Evolutionary conservation across 2,329 filamentous ascomycete species (phyloP), one percentile per base, ranked within the genome.

Genomic region (Sporothrix euskadiensis): DNA sequence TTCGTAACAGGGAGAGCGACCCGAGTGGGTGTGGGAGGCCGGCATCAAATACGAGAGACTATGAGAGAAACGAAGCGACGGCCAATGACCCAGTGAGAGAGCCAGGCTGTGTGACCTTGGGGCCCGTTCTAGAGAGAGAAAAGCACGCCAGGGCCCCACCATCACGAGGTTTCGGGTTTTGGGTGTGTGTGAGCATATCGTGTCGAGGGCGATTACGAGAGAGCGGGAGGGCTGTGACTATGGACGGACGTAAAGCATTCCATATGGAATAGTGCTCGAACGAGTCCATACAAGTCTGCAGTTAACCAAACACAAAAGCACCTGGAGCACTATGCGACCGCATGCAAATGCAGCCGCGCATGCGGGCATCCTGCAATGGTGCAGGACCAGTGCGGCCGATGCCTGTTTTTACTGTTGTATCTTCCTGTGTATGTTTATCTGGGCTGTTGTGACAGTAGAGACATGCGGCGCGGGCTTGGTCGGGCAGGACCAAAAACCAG

Each of bases 141-240:
- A 22, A 30, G 44, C 44, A 49, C 44, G 44, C 16, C 65, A 69
- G 44, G 26, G 44, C 44, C 44, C 65, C 65, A 52, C 65, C 65
- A 71, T 57, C 54, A 71, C 69, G 69, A 71, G n/a, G 54, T 59
- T 49, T 61, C 14, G 14, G 14, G 44, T 49, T 52, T 68, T 52
- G 44, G 44, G 65, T 39, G 65, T 54, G 65, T 69, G 65, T 49
- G 63, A 66, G 47, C 66, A 41, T 56, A 49, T 41, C 30, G 47
- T 47, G 39, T 44, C 39, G 9, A 26, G 16, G 59, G 35, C n/a
- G 59, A 65, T 22, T 14, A 16, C 35, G 7, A 49, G n/a, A 41
- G 39, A 19, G n/a, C 39, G 19, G 22, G 22, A 7, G 26, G 22
- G n/a, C 22, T 56, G 52, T 26, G 52, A 56, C n/a, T 26, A 26